Evolutionary conservation across 345 rosid genomes (phyloP), one percentile per base, ranked within the genome.

Genomic region (Rhizophora apiculata): DNA sequence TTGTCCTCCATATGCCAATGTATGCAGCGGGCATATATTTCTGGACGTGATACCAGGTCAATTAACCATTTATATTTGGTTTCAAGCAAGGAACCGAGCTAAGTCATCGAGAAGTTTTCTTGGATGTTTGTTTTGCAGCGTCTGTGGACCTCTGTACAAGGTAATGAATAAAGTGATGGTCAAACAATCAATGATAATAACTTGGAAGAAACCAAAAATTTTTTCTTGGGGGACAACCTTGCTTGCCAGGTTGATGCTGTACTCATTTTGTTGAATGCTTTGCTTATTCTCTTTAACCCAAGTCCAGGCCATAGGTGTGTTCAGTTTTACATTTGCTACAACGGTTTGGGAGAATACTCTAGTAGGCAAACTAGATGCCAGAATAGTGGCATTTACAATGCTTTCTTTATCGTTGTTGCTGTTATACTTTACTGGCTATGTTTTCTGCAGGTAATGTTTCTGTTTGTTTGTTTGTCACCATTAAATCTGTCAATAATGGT

Each of bases 281-380:
- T 34, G 1, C 31, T 79, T 49, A 29, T 62, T 34, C 29, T 62
- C 6, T 60, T 74, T 73, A 31, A 71, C 37, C 60, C 82, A 90
- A 90, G 76, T 91, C 68, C 90, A 83, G 72, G 88, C 95, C 20
- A 75, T 88, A 63, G 91, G 60, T 75, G 92, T 69, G 68, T 89
- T 39, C 91, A 86, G 70, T 80, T 89, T 70, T 89, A 87, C 76
- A 76, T 91, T 65, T 91, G 93, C 83, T 89, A 87, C 78, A 85
- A 89, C 58, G 85, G 89, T 31, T 78, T 83, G 72, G 91, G 90
- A 43, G 92, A 85, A 63, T 76, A 70, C 71, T 72, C 81, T 27
- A 76, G 69, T 64, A 82, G 91, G 66, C 86, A 81, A 75, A 76
- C 79, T 71, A 85, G 80, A 70, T 91, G 93, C 71, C 91, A 87